phyloP scores from a whole-genome alignment of 2,329 filamentous ascomycete genomes.

The Zopfia rhizophila region DNA sequence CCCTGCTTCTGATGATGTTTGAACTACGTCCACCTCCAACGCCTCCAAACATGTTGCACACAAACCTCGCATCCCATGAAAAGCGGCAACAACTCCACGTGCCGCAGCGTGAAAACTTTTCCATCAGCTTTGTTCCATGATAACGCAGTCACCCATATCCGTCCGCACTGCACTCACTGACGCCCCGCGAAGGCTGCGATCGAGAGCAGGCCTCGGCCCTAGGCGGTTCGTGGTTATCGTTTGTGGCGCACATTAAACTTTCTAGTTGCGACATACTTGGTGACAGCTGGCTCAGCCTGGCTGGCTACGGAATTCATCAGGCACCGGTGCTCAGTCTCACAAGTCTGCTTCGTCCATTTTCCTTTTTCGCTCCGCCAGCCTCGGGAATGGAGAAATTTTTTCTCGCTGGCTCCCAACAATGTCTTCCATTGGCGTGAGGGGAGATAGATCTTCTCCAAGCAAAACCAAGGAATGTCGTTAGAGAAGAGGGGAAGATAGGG shows the following conservation, averaged over 20 bases:
- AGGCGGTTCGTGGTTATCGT: slow-evolving; percentile 7
- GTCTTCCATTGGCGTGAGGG: too few species aligned
- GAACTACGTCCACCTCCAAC: not conserved
- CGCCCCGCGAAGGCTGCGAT: not conserved
- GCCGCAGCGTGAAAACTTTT: not conserved
- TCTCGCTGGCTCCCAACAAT: too few species aligned
- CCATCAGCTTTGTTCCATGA: slow-evolving; percentile 5
- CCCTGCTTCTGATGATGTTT: slow-evolving; percentile 2
- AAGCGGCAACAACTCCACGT: not conserved
- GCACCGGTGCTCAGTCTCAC: too few species aligned
- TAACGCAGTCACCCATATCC: slow-evolving; percentile 11
- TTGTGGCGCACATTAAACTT: slow-evolving; percentile 15
- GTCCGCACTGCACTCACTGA: too few species aligned
- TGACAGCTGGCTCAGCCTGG: slow-evolving; percentile 4
- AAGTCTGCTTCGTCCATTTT: too few species aligned
- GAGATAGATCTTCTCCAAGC: too few species aligned
- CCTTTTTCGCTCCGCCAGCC: too few species aligned
- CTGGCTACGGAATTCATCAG: slow-evolving; percentile 10
- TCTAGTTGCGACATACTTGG: slow-evolving; percentile 10
- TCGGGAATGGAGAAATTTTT: too few species aligned
- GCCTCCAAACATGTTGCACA: slow-evolving; percentile 12
- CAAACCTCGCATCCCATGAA: not conserved
- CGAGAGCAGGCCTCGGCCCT: slow-evolving; percentile 8
- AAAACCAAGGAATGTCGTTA: too few species aligned
- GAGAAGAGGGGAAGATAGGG: too few species aligned